These are phyloP conservation scores for Agaricus blazei DNA, from an alignment of 768 basidiomycete species.

Conservation along the genomic window DNA sequence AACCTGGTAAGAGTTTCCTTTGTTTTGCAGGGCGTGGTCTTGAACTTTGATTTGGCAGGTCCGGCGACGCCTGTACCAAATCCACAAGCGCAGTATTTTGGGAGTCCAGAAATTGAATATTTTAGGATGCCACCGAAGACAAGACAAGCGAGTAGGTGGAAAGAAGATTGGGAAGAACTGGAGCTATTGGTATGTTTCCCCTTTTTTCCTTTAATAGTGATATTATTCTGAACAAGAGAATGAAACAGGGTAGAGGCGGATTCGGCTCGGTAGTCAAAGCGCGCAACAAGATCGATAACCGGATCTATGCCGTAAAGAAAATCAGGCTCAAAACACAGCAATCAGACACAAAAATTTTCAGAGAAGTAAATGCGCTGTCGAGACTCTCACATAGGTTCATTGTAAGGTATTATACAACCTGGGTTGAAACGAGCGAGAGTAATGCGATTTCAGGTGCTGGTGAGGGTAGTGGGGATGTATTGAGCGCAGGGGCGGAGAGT, in stretches of 20 bases:
- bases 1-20: not conserved
- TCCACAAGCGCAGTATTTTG: constrained; percentile 17
- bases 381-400: constrained; percentile 84
- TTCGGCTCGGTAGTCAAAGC: constrained; percentile 97
- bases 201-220: too few relatives aligned
- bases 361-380: constrained; percentile 89
- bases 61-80: constrained; percentile 48
- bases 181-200: constrained; percentile 60
- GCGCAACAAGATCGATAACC: constrained; percentile 78
- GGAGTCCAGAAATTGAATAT: constrained; percentile 67
- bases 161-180: constrained; percentile 91
- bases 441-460: constrained; percentile 24
- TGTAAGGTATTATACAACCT: constrained; percentile 88
- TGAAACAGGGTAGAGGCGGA: constrained; percentile 71
- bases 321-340: constrained; percentile 74
- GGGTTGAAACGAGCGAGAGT: constrained; percentile 72
- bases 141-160: constrained; percentile 73
- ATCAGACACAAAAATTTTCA: constrained; percentile 82
- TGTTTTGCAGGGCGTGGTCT: not conserved
- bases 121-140: constrained; percentile 39
- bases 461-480: not conserved
- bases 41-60: constrained; percentile 19
- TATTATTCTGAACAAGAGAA: not conserved
- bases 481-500: constrained; percentile 21
- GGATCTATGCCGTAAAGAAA: constrained; percentile 94